Conservation (phyloP, 768 basidiomycete species). For the Xerocomellus amylosporus region DNA sequence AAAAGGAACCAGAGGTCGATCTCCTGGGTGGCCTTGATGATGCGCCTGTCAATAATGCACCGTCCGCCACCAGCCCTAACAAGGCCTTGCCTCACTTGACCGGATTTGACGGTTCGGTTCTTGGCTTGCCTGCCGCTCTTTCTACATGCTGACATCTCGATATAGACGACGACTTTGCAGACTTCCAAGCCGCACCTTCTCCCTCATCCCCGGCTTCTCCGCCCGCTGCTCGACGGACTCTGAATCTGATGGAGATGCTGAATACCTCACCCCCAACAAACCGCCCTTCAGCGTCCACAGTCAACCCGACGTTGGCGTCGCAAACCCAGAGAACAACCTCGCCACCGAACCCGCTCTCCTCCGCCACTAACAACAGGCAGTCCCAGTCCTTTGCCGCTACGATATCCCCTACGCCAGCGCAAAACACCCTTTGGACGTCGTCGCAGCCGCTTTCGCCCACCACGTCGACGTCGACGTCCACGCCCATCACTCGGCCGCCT, state of each 20-base stretch:
- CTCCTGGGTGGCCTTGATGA: conserved; percentile 77
- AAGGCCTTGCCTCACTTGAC: conserved; percentile 32
- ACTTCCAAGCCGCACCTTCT: conserved; percentile 75
- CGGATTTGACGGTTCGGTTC: conserved; percentile 28
- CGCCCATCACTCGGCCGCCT: conserved; percentile 12
- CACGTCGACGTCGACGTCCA: not conserved
- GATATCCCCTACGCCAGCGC: conserved; percentile 18
- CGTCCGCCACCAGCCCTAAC: conserved; percentile 16
- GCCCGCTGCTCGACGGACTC: conserved; percentile 35
- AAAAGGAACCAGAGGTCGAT: conserved; percentile 58
- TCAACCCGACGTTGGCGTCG: conserved; percentile 8
- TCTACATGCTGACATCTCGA: conserved; percentile 10
- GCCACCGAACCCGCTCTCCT: conserved; percentile 28
- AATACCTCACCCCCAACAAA: conserved; percentile 31
- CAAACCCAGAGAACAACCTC: conserved; percentile 19
- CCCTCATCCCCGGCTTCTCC: conserved; percentile 35
- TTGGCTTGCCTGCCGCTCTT: not conserved
- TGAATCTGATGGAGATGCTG: conserved; percentile 53
- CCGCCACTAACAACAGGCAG: conserved; percentile 25
- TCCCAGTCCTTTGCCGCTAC: conserved; percentile 17
- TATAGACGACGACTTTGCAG: conserved; percentile 79
- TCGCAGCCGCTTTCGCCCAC: conserved; percentile 30
- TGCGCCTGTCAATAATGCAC: conserved; percentile 37
- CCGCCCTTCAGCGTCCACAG: conserved; percentile 9
- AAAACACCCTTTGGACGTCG: conserved; percentile 23